phyloP scores from a whole-genome alignment of 2,329 filamentous ascomycete genomes.

The Aureobasidium subglaciale region DNA sequence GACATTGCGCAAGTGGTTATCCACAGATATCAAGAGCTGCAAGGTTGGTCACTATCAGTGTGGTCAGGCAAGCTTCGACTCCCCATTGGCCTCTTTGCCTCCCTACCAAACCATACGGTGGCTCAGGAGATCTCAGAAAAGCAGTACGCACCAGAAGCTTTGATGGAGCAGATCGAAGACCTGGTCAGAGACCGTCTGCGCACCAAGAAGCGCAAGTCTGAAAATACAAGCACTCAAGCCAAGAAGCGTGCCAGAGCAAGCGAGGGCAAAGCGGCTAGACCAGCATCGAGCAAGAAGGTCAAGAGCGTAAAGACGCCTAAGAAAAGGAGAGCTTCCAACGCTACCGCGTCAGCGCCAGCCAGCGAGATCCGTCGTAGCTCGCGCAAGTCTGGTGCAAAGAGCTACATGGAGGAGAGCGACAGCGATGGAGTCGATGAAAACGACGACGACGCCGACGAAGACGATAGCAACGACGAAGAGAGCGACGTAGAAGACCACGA shows the following conservation, averaged over 20 bases:
- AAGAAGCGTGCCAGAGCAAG: slow-evolving; percentile 25
- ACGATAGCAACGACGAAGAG: slow-evolving; percentile 15
- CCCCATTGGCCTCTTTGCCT: slow-evolving; percentile 69
- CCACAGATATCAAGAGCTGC: slow-evolving; percentile 76
- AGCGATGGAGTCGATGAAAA: slow-evolving; percentile 21
- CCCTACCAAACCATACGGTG: slow-evolving; percentile 66
- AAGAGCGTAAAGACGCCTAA: slow-evolving; percentile 33
- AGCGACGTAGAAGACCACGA: slow-evolving; percentile 14
- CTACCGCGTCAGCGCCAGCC: slow-evolving; percentile 29
- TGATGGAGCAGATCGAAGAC: slow-evolving; percentile 64
- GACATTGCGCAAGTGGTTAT: slow-evolving; percentile 80
- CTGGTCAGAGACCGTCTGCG: slow-evolving; percentile 65
- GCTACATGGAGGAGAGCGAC: slow-evolving; percentile 39
- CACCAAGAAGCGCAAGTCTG: slow-evolving; percentile 42
- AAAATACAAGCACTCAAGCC: slow-evolving; percentile 20
- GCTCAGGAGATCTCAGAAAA: slow-evolving; percentile 83
- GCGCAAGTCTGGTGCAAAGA: slow-evolving; percentile 32
- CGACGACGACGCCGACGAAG: background rate
- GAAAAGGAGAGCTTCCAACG: slow-evolving; percentile 27
- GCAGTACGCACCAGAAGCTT: slow-evolving; percentile 70
- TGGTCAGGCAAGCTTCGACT: slow-evolving; percentile 75
- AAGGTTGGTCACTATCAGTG: slow-evolving; percentile 77
- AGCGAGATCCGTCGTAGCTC: slow-evolving; percentile 40
- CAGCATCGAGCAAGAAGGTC: slow-evolving; percentile 26
- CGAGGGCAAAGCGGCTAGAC: slow-evolving; percentile 22